Percentiles rank a stretch among this genome's conserved stretches.
Conservation (phyloP, 139 green algal genomes). For the Micromonas pusilla region DNA sequence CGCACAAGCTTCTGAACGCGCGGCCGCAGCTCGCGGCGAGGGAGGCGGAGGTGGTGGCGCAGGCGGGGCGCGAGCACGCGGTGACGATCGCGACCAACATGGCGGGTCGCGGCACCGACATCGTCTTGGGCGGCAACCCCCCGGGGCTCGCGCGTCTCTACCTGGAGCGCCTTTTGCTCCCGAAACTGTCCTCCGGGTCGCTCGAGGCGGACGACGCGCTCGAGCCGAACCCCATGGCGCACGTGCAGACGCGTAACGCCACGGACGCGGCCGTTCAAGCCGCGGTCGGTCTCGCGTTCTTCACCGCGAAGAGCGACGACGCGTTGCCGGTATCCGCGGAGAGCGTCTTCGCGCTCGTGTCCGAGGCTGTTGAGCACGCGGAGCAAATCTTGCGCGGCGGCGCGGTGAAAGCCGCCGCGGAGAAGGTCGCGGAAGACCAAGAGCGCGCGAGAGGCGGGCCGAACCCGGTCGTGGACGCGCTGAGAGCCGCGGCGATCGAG, state of each 20-base stretch:
- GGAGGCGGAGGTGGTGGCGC: constrained; percentile 92
- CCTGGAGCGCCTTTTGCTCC: constrained; percentile 83
- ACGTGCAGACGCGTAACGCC: not conserved
- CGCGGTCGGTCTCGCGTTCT: not conserved
- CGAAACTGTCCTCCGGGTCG: constrained; percentile 43
- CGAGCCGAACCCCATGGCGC: not conserved
- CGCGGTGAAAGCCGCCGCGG: not conserved
- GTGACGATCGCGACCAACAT: constrained; percentile 99
- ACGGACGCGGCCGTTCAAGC: not conserved
- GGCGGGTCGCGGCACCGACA: constrained; percentile 95
- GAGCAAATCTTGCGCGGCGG: not conserved
- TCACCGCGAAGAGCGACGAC: not conserved
- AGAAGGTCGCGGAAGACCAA: not conserved
- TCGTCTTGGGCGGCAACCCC: constrained; percentile 92
- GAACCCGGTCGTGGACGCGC: not conserved
- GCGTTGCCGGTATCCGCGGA: not conserved
- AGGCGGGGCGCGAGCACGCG: constrained; percentile 59
- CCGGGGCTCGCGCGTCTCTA: constrained; percentile 82
- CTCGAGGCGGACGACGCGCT: not conserved
- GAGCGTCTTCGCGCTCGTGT: not conserved
- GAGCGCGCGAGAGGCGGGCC: not conserved
- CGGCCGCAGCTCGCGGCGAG: constrained; percentile 98
- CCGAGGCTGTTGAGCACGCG: not conserved
- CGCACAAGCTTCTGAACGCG: constrained; percentile 86
- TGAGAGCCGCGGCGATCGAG: not conserved